A percentile compares a stretch with the other conserved stretches of the same genome.
phyloP scores from a whole-genome alignment of 352 stramenopile species.

The Thraustochytrium sp. region DNA sequence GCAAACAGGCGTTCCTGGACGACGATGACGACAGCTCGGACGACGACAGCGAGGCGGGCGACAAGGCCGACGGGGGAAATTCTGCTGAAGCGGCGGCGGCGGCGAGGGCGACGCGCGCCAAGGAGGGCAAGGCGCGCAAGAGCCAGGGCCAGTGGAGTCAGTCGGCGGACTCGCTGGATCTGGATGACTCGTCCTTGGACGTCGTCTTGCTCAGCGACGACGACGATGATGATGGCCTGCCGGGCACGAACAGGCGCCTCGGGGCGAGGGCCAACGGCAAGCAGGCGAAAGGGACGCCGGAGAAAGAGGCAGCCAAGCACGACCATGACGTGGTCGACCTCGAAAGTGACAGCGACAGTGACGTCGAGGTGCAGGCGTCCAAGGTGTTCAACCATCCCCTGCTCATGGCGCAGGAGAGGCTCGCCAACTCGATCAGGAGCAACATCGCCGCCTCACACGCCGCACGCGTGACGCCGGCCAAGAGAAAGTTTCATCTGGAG shows the following conservation, averaged over 20 bases:
- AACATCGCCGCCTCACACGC: background rate
- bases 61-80: too few relatives aligned
- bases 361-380: background rate
- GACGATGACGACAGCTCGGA: too few relatives aligned
- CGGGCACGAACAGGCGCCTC: background rate
- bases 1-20: too few relatives aligned
- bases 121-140: too few relatives aligned
- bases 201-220: background rate
- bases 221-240: background rate
- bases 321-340: background rate
- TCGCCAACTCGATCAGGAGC: background rate
- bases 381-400: background rate
- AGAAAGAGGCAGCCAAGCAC: background rate
- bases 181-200: background rate
- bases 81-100: too few relatives aligned
- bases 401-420: background rate
- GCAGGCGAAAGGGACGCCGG: too few relatives aligned
- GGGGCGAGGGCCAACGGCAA: too few relatives aligned
- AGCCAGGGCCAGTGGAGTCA: too few relatives aligned
- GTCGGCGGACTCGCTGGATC: background rate
- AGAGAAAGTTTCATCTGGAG: too few relatives aligned
- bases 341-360: background rate
- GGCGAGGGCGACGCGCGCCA: too few relatives aligned
- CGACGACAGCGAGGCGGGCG: too few relatives aligned
- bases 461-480: background rate